Evolutionary conservation across 2,329 filamentous ascomycete species (phyloP).

Genomic region (Aspergillus eucalypticola): DNA sequence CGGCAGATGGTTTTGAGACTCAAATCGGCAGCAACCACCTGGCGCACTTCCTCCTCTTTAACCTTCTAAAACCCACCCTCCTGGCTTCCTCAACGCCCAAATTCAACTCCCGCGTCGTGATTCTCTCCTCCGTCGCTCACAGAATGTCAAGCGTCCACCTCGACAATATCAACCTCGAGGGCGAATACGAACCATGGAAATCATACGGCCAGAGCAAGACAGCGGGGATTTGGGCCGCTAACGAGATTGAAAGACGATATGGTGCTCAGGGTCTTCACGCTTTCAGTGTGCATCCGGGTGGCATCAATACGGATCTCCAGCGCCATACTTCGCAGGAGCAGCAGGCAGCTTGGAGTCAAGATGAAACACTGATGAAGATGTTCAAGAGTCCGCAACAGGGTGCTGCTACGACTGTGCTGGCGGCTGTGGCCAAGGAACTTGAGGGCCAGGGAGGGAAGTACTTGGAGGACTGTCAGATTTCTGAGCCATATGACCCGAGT

Average conservation of each 20-base stretch:
- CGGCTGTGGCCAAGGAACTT: not conserved
- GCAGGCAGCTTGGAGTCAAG: too few relatives aligned
- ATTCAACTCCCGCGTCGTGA: constrained; percentile 52
- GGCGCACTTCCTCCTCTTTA: constrained; percentile 54
- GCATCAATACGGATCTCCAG: constrained; percentile 1
- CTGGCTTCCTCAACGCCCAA: constrained; percentile 29
- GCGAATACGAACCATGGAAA: constrained; percentile 34
- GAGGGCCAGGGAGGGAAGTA: constrained; percentile 7
- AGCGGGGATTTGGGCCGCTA: constrained; percentile 55
- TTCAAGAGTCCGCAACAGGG: constrained; percentile 6
- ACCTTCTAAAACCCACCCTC: constrained; percentile 45
- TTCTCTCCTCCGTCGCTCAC: constrained; percentile 49
- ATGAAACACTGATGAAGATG: not conserved
- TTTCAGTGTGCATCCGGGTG: constrained; percentile 50
- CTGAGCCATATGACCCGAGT: not conserved
- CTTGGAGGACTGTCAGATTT: not conserved
- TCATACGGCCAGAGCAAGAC: constrained; percentile 55
- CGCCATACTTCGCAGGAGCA: constrained; percentile 8
- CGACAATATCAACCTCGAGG: constrained; percentile 37
- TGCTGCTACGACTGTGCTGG: not conserved
- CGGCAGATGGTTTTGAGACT: constrained; percentile 44
- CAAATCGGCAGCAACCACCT: constrained; percentile 58
- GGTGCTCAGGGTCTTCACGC: constrained; percentile 48
- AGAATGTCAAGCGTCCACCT: constrained; percentile 31
- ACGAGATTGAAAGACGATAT: constrained; percentile 54